Conservation (phyloP, 345 rosid species). For the Moricandia arvensis region DNA sequence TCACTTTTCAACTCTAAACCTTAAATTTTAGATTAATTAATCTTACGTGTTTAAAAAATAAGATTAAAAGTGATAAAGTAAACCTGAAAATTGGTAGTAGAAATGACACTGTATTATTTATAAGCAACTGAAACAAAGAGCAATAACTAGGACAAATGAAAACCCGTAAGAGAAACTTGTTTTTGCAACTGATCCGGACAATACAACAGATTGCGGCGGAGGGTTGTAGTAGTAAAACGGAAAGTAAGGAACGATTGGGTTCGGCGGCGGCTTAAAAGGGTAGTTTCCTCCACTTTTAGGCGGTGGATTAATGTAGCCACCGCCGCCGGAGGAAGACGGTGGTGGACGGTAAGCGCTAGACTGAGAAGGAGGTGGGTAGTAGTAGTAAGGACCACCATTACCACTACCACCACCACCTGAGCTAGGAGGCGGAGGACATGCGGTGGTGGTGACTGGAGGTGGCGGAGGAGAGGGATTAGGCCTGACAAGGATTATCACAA, state of each 20-base stretch:
- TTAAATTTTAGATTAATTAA: too few species aligned
- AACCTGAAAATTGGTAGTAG: too few species aligned
- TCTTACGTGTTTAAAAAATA: too few species aligned
- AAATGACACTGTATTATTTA: background rate
- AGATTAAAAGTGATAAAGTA: too few species aligned
- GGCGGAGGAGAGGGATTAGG: conserved; percentile 54
- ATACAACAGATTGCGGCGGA: conserved; percentile 48
- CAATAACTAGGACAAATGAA: background rate
- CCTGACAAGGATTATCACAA: conserved; percentile 64
- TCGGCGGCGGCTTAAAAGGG: conserved; percentile 82
- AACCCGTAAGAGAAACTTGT: conserved; percentile 8
- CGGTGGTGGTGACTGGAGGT: conserved; percentile 26
- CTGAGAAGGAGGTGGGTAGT: conserved; percentile 66
- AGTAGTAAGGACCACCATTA: conserved; percentile 49
- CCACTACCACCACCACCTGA: conserved; percentile 36
- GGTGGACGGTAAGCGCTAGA: conserved; percentile 58
- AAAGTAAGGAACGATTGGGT: conserved; percentile 95
- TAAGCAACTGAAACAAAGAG: conserved; percentile 23
- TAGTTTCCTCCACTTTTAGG: conserved; percentile 49
- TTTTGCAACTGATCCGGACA: conserved; percentile 29
- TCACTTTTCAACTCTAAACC: too few species aligned
- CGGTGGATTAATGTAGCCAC: conserved; percentile 55
- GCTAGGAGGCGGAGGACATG: conserved; percentile 69
- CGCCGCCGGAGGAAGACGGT: conserved; percentile 50
- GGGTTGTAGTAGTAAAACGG: conserved; percentile 82